Conservation (phyloP, 345 rosid genomes). For the Gossypium raimondii region DNA sequence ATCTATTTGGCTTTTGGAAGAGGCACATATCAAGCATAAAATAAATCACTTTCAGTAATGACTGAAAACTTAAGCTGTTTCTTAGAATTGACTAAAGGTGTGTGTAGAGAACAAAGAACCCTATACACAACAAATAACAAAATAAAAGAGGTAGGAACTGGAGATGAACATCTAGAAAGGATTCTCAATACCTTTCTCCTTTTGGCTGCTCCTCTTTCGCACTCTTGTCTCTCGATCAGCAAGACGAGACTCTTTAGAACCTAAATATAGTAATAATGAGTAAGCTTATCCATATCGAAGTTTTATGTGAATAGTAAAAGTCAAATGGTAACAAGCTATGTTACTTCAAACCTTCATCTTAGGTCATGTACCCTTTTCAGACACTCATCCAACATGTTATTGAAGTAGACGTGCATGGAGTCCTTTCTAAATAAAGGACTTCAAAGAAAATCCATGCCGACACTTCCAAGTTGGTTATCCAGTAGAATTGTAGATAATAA, state of each 20-base stretch:
- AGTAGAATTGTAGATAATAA: too few species aligned
- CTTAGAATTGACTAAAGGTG: too few species aligned
- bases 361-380: neutral
- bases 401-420: neutral
- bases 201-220: conserved; percentile 35
- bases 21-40: too few species aligned
- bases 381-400: neutral
- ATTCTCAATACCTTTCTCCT: conserved; percentile 66
- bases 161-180: conserved; percentile 1
- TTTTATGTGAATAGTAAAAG: neutral
- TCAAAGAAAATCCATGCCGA: neutral
- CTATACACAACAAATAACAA: neutral
- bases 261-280: conserved; percentile 31
- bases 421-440: neutral
- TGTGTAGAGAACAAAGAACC: too few species aligned
- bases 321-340: neutral
- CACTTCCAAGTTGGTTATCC: neutral
- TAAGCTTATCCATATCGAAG: neutral
- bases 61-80: too few species aligned
- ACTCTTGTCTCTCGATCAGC: conserved; percentile 36
- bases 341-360: neutral
- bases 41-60: too few species aligned
- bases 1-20: too few species aligned
- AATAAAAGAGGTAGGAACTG: conserved; percentile 7
- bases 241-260: conserved; percentile 31